These are phyloP conservation scores for Letharia columbiana DNA, from an alignment of 495 filamentous ascomycete species.

Conservation along the genomic window DNA sequence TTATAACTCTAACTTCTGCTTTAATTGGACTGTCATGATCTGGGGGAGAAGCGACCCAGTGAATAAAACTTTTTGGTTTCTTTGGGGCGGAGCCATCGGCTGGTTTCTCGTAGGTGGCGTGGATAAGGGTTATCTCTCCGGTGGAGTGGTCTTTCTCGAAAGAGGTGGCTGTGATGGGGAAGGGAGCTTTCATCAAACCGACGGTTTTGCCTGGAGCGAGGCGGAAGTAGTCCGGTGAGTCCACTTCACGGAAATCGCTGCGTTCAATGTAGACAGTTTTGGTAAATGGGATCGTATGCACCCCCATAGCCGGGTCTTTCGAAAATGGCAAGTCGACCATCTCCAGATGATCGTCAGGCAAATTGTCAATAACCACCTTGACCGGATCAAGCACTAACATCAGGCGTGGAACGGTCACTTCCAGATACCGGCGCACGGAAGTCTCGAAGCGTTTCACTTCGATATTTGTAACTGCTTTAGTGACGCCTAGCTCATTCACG, in stretches of 20 bases:
- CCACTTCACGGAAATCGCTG: constrained; percentile 80
- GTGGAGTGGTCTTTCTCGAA: constrained; percentile 62
- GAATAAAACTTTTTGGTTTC: constrained; percentile 85
- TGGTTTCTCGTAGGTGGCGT: constrained; percentile 50
- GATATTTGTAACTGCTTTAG: constrained; percentile 63
- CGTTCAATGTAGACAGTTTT: constrained; percentile 86
- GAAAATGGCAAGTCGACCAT: constrained; percentile 63
- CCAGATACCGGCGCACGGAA: constrained; percentile 70
- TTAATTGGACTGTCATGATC: constrained; percentile 55
- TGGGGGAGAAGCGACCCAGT: constrained; percentile 66
- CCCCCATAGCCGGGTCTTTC: constrained; percentile 59
- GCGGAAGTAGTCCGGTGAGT: constrained; percentile 83
- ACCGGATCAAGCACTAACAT: constrained; percentile 72
- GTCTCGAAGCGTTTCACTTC: constrained; percentile 69
- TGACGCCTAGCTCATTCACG: constrained; percentile 81
- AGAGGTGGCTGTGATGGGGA: constrained; percentile 69
- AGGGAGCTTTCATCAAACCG: constrained; percentile 74
- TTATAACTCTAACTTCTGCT: constrained; percentile 73
- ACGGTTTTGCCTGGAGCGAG: constrained; percentile 85
- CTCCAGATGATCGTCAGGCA: constrained; percentile 55
- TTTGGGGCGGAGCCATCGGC: constrained; percentile 43
- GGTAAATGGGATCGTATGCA: constrained; percentile 63
- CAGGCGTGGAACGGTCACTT: constrained; percentile 72
- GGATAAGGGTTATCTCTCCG: constrained; percentile 62
- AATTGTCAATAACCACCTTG: constrained; percentile 60